Evolutionary conservation across 257 asterid species (phyloP).

Genomic region (Linaria vulgaris): DNA sequence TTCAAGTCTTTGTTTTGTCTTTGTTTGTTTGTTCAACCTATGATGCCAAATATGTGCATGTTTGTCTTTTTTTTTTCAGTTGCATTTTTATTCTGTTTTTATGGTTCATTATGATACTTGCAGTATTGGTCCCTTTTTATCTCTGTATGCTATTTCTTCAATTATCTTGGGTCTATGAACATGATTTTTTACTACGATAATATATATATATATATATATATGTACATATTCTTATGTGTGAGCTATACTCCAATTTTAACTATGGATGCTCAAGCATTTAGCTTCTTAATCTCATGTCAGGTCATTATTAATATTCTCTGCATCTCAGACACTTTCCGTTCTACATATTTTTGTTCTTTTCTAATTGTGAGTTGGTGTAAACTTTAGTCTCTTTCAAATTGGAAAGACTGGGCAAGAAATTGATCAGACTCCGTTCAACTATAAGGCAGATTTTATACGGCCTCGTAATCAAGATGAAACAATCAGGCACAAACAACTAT

Average conservation of each 20-base stretch:
- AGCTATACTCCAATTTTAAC: no score
- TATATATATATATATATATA: no score
- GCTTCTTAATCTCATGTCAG: background rate
- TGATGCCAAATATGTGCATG: conserved; percentile 12
- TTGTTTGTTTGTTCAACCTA: background rate
- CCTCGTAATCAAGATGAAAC: conserved; percentile 39
- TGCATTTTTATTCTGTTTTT: background rate
- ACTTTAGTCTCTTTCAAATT: conserved; percentile 53
- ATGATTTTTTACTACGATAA: no score
- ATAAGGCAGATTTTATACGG: conserved; percentile 51
- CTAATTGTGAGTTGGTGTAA: conserved; percentile 29
- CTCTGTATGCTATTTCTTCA: background rate
- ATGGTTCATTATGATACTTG: no score
- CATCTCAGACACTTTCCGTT: conserved; percentile 13
- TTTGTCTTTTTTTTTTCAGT: background rate
- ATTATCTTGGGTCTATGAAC: background rate
- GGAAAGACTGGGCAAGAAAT: conserved; percentile 49
- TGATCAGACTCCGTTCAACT: conserved; percentile 32
- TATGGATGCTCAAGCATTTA: conserved; percentile 11
- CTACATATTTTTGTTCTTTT: conserved; percentile 4
- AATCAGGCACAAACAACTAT: conserved; percentile 36
- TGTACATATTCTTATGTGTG: no score
- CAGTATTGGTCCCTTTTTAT: no score
- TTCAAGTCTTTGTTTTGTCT: background rate
- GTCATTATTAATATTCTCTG: conserved; percentile 4